phyloP scores from a whole-genome alignment of 805 yeast genomes.

The Kuraishia ogatae region DNA sequence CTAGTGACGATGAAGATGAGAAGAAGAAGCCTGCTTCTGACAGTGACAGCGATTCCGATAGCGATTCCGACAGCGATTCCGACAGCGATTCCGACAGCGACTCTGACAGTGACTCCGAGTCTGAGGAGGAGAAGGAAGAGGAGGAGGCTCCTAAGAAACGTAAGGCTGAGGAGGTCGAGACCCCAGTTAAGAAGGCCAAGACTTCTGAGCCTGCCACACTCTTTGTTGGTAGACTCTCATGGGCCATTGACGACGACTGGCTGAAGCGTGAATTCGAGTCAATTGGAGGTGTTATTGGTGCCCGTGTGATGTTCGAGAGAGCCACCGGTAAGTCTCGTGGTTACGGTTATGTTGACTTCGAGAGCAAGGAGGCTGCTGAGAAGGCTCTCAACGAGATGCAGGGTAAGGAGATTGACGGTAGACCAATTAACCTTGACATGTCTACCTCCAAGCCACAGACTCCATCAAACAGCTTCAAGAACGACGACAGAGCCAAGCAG shows the following conservation, averaged over 20 bases:
- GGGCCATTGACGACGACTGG: constrained; percentile 97
- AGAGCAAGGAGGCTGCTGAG: constrained; percentile 66
- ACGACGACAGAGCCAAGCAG: constrained; percentile 73
- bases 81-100: constrained; percentile 15
- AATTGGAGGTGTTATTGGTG: constrained; percentile 71
- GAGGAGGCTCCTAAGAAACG: constrained; percentile 31
- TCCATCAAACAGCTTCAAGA: constrained; percentile 37
- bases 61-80: constrained; percentile 13
- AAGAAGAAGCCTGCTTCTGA: no score
- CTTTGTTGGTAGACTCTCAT: constrained; percentile 94
- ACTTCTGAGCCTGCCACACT: constrained; percentile 72
- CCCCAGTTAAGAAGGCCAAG: constrained; percentile 42
- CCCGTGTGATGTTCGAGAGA: constrained; percentile 92
- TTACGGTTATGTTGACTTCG: constrained; percentile 96
- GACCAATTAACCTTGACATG: constrained; percentile 90
- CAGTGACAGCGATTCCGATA: constrained; percentile 12
- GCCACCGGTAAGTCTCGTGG: constrained; percentile 92
- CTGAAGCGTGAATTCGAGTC: constrained; percentile 78
- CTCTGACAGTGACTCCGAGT: constrained; percentile 20
- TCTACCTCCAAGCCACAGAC: constrained; percentile 74
- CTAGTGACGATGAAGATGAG: no score
- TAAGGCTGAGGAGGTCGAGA: constrained; percentile 31
- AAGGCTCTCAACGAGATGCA: constrained; percentile 79
- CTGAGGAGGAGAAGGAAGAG: constrained; percentile 1
- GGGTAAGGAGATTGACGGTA: constrained; percentile 94